Conservation (phyloP, 2,329 filamentous ascomycete genomes). For the Ophiostoma sp. region DNA sequence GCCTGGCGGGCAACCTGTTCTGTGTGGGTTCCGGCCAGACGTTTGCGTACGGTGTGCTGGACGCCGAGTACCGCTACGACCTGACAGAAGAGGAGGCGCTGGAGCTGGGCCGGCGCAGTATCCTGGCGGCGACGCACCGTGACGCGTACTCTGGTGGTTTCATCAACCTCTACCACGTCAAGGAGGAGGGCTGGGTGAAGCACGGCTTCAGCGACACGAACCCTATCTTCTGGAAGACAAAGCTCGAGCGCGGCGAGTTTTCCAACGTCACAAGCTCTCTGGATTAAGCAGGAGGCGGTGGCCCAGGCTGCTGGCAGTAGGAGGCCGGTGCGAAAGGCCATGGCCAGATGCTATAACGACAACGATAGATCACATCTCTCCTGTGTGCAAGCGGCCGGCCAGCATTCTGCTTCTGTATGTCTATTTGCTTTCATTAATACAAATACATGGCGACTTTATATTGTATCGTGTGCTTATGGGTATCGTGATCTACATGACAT, state of each 20-base stretch:
- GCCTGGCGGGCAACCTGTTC: constrained; percentile 90
- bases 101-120: constrained; percentile 84
- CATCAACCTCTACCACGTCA: constrained; percentile 98
- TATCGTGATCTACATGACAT: not conserved
- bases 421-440: not conserved
- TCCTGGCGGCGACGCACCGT: constrained; percentile 90
- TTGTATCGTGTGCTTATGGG: not conserved
- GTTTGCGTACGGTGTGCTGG: constrained; percentile 95
- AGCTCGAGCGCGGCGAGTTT: constrained; percentile 97
- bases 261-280: constrained; percentile 83
- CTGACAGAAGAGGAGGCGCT: constrained; percentile 81
- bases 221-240: constrained; percentile 99
- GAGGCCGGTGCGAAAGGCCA: too few species aligned
- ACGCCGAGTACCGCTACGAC: constrained; percentile 91
- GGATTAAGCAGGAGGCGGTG: constrained; percentile 38
- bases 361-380: not conserved
- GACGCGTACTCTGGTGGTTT: constrained; percentile 98
- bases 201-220: constrained; percentile 98
- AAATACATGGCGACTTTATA: constrained; percentile 11
- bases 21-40: constrained; percentile 98
- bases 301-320: too few species aligned
- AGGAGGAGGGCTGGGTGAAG: constrained; percentile 98
- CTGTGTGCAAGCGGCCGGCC: not conserved
- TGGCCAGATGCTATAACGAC: too few species aligned
- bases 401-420: not conserved